Base-by-base conservation (phyloP, 176 grass and related monocot genomes). In the Rhipidocladum racemiflorum region DNA sequence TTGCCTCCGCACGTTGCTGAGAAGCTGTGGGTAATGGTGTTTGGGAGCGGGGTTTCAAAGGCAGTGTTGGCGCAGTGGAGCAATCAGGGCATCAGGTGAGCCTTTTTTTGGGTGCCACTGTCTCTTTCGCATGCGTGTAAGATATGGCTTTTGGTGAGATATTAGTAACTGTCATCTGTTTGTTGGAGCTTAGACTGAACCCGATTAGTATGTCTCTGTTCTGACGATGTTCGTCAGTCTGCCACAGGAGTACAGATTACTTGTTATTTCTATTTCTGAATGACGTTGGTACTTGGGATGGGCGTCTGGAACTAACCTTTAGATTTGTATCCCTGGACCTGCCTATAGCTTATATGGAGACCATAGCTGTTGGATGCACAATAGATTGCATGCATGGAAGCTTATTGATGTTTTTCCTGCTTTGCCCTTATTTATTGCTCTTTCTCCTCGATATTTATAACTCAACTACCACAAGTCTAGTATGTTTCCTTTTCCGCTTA, bases 41-140 rank as follows among this genome's bases (percentile, higher is more conserved):
- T 99, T 20, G 93, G 97, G 21, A 71, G 1, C 49, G 83, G 72
- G 46, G 93, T 99, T 21, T 85, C 83, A 9, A 96, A 88, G 86
- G 83, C 84, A 32, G 93, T 99, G 59, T 71, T 99, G 83, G 91
- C 89, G 66, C 93, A 93, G 75, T 99, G 97, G 97, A 90, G 87
- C 77, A 99, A 99, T 64, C 97, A 99, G 86, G 97, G 97, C 36
- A 99, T 99, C 86, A 99, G 89, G 97, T 96, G 38, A 80, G 72
- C 15, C 13, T 57, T 75, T 80, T 80, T 27, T 53, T 32, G 23
- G 20, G 11, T 27, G 24, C 44, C 21, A 27, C 62, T 71, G 35
- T 68, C 49, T 39, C 21, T 78, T 51, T 77, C 48, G 3, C 30
- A 65, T 83, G 39, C 57, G 45, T 74, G 42, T 21, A 56, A 83